Evolutionary conservation across 2,329 filamentous ascomycete genomes (phyloP), one percentile per base, ranked within the genome.

Genomic region (Curvularia verruculosa): DNA sequence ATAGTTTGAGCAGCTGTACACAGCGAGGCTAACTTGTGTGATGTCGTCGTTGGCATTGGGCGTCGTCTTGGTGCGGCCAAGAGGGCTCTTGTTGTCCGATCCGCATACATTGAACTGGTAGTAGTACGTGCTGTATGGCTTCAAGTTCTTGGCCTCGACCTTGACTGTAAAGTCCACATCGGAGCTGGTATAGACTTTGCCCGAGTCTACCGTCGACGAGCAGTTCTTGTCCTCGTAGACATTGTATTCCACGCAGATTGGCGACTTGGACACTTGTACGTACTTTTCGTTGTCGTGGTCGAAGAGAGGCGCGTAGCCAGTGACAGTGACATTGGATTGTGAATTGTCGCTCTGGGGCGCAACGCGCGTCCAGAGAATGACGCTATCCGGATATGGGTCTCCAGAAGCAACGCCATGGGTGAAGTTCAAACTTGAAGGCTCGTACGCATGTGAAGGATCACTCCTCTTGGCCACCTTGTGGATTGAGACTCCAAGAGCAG

Each of bases 141-240:
- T 77, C 39, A 91, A 72, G 13, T 83, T 82, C 47, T 76, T 82
- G 1, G 88, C 89, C 73, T 91, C 88, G 13, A 90, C 84, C 82
- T 87, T 28, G 6, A 18, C 79, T 0, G 89, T 92, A 70, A 87
- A 92, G 69, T 92, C 89, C 46, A 92, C 85, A 69, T 92, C 89
- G 1, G 85, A 89, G 34, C 83, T 89, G 0, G 89, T 92, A 68
- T 87, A 90, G 1, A 83, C 87, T 34, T 77, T 83, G 5, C 89
- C 89, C 1, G 78, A 78, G 49, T 83, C 79, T 1, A 85, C 84
- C 7, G 84, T 76, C 19, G 54, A 53, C 10, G 75, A 74, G 29
- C 84, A 78, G n/a, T 77, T 73, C 48, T 80, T 69, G 63, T 83
- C 81, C 19, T 77, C 75, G 13, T 81, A 80, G 18, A 91, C 83